Conservation (phyloP, 2,329 filamentous ascomycete species). For the Trichophyton equinum region DNA sequence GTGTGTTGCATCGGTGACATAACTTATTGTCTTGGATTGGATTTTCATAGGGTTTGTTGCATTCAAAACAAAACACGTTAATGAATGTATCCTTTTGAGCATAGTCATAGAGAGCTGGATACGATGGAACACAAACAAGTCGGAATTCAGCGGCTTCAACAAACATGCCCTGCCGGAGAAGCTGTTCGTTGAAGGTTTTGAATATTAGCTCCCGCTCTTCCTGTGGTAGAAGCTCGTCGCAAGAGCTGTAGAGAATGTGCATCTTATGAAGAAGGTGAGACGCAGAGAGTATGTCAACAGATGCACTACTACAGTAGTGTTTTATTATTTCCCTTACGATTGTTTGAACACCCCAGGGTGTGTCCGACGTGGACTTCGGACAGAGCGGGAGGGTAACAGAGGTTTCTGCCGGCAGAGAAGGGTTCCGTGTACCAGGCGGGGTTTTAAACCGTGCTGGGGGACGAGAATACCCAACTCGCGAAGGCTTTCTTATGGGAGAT, state of each 20-base stretch:
- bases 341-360: constrained; percentile 30
- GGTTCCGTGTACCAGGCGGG: not conserved
- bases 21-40: constrained; percentile 36
- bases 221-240: constrained; percentile 28
- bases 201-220: constrained; percentile 44
- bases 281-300: constrained; percentile 30
- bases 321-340: constrained; percentile 29
- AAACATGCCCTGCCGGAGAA: constrained; percentile 35
- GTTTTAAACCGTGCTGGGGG: not conserved
- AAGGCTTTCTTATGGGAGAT: constrained; percentile 4
- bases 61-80: constrained; percentile 44
- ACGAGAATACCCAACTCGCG: not conserved
- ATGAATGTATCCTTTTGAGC: constrained; percentile 42
- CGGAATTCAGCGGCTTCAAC: constrained; percentile 44
- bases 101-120: constrained; percentile 46
- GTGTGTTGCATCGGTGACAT: constrained; percentile 39
- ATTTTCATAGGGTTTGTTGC: constrained; percentile 44
- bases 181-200: constrained; percentile 44
- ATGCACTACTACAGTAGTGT: constrained; percentile 28
- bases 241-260: constrained; percentile 27
- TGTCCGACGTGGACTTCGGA: constrained; percentile 20
- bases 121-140: constrained; percentile 41
- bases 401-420: not conserved
- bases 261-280: constrained; percentile 32
- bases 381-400: constrained; percentile 22